A percentile compares a stretch with the other conserved stretches of the same genome.
phyloP scores from a whole-genome alignment of 352 stramenopile genomes.

The Globisporangium nodosum region DNA sequence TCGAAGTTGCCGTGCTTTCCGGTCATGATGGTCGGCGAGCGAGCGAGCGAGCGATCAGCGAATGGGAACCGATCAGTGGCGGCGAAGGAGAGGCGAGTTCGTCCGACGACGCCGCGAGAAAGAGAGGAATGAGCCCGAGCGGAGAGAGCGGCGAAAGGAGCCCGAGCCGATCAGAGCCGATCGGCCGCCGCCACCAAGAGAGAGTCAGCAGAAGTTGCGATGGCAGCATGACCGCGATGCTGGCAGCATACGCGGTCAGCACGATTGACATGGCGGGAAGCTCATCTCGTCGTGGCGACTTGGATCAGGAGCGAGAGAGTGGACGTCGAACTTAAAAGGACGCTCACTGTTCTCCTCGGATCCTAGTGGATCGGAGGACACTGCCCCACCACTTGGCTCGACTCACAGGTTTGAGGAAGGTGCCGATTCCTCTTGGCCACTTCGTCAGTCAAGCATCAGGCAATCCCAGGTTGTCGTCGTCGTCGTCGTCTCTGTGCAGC shows the following conservation, averaged over 20 bases:
- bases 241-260: neutral
- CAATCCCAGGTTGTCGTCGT: too few relatives aligned
- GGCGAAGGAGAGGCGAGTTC: neutral
- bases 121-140: neutral
- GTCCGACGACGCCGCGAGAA: neutral
- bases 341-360: too few relatives aligned
- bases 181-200: neutral
- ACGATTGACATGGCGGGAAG: neutral
- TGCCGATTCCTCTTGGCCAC: too few relatives aligned
- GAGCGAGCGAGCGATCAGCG: neutral
- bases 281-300: neutral
- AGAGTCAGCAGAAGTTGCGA: neutral
- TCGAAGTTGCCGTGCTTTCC: constrained; percentile 3
- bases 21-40: neutral
- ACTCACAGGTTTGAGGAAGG: too few relatives aligned
- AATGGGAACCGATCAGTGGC: neutral
- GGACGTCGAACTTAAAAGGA: too few relatives aligned
- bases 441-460: too few relatives aligned
- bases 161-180: neutral
- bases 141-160: neutral
- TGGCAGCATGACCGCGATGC: neutral
- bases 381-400: too few relatives aligned
- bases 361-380: too few relatives aligned
- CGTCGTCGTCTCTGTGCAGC: too few relatives aligned
- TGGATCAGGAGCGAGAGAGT: neutral